A percentile compares a stretch with the other conserved stretches of the same genome.
Evolutionary conservation across 106 monocot species (phyloP).

Genomic region (Agapanthus africanus): DNA sequence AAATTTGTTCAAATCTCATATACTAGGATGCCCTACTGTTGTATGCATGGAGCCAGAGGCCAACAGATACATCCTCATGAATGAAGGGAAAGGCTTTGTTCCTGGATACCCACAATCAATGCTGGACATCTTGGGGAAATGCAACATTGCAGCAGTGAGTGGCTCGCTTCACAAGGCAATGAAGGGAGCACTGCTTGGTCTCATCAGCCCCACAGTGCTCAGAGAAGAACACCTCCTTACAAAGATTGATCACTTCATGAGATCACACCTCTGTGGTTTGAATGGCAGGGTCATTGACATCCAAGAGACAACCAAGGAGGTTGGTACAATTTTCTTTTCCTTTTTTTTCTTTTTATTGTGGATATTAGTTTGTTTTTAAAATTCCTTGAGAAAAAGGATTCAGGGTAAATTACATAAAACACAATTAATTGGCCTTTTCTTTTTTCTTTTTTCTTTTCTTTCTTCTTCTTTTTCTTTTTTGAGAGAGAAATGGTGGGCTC

Average conservation of each 20-base stretch:
- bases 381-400: too few relatives aligned
- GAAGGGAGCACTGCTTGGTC: slow-evolving; percentile 52
- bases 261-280: slow-evolving; percentile 11
- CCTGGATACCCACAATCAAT: slow-evolving; percentile 13
- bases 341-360: neutral
- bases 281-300: slow-evolving; percentile 29
- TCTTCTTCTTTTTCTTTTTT: too few relatives aligned
- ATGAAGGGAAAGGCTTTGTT: slow-evolving; percentile 3
- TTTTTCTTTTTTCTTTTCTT: neutral
- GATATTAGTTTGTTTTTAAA: too few relatives aligned
- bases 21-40: slow-evolving; percentile 3
- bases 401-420: too few relatives aligned
- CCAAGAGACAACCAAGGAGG: slow-evolving; percentile 39
- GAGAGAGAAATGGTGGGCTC: too few relatives aligned
- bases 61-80: slow-evolving; percentile 4
- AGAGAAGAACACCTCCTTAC: slow-evolving; percentile 41
- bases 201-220: slow-evolving; percentile 42
- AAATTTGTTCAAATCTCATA: slow-evolving; percentile 1
- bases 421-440: neutral
- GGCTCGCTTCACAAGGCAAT: slow-evolving; percentile 43
- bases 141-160: slow-evolving; percentile 7
- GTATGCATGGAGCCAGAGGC: neutral
- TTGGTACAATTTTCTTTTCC: neutral
- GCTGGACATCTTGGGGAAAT: slow-evolving; percentile 6
- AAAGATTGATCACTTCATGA: slow-evolving; percentile 12